Evolutionary conservation across 257 asterid genomes (phyloP), one percentile per base, ranked within the genome.

Genomic region (Apocynum venetum): DNA sequence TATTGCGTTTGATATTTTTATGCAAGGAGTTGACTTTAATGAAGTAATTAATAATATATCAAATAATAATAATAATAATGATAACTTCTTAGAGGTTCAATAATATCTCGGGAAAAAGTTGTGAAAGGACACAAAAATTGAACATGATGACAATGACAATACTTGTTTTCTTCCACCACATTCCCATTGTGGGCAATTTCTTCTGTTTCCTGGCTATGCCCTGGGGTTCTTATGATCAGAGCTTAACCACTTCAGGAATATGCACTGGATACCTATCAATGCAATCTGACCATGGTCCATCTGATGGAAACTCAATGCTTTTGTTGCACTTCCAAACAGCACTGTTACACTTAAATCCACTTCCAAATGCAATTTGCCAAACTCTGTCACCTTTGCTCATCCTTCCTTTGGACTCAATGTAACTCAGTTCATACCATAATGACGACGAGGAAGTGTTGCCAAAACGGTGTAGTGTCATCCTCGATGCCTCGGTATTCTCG

Each of bases 231-330:
- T 63, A 36, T 88, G 76, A 89, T 88, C 78, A 91, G 79, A 93
- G 93, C 87, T 91, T 89, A 52, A 91, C 93, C 19, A 91, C 83
- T 78, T 91, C 96, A 4, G 97, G 97, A 47, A 93, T 91, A 65
- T 86, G 86, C 70, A 89, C 97, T 20, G 97, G 97, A 48, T 93
- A 93, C 82, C 86, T 90, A 65, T 93, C 83, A 65, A 93, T 87
- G 88, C 97, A 91, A 55, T 91, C 96, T 0, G 69, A 57, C 98
- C 98, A 93, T 0, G 98, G 98, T 12, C 97, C 97, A 51, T 89
- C 91, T 0, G 49, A 8, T 19, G 91, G 87, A 4, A 87, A 64
- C 55, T 85, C 83, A 51, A 87, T 76, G 17, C 85, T 84, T 40
- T 87, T 81, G 75, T 87, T 89, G 40, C 93, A 87, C 17, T 89